Evolutionary conservation across 2,329 filamentous ascomycete species (phyloP).

Genomic region (Ilyonectria robusta): DNA sequence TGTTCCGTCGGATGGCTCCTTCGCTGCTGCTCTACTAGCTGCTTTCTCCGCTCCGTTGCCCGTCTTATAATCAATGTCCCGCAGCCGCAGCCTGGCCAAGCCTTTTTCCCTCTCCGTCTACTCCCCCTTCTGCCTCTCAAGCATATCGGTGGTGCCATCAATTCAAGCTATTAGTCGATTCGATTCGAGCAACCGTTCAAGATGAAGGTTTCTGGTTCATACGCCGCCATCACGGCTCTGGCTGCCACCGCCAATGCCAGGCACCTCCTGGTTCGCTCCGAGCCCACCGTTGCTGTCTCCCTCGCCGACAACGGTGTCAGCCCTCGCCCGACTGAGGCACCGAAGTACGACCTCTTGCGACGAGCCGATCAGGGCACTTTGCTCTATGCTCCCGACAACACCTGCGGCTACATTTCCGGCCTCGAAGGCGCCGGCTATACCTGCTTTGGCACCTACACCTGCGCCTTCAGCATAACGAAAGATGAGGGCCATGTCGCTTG

Average conservation of each 20-base stretch:
- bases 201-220: slow-evolving; percentile 43
- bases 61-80: slow-evolving; percentile 33
- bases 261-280: slow-evolving; percentile 44
- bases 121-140: slow-evolving; percentile 22
- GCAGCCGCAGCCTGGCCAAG: slow-evolving; percentile 14
- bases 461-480: slow-evolving; percentile 57
- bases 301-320: slow-evolving; percentile 53
- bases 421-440: slow-evolving; percentile 56
- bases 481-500: slow-evolving; percentile 59
- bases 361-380: slow-evolving; percentile 53
- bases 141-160: slow-evolving; percentile 7
- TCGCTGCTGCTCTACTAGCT: slow-evolving; percentile 8
- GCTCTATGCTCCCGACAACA: slow-evolving; percentile 64
- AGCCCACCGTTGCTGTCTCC: slow-evolving; percentile 53
- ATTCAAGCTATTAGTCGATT: background rate
- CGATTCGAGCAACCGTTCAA: slow-evolving; percentile 15
- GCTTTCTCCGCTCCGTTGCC: slow-evolving; percentile 5
- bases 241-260: slow-evolving; percentile 52
- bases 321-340: slow-evolving; percentile 60
- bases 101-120: slow-evolving; percentile 6
- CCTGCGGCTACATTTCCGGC: slow-evolving; percentile 64
- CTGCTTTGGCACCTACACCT: slow-evolving; percentile 54
- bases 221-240: slow-evolving; percentile 45
- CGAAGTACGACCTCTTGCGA: slow-evolving; percentile 52
- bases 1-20: slow-evolving; percentile 4